Evolutionary conservation across 352 stramenopile species (phyloP), one percentile per base, ranked within the genome.

Genomic region (Globisporangium parvum): DNA sequence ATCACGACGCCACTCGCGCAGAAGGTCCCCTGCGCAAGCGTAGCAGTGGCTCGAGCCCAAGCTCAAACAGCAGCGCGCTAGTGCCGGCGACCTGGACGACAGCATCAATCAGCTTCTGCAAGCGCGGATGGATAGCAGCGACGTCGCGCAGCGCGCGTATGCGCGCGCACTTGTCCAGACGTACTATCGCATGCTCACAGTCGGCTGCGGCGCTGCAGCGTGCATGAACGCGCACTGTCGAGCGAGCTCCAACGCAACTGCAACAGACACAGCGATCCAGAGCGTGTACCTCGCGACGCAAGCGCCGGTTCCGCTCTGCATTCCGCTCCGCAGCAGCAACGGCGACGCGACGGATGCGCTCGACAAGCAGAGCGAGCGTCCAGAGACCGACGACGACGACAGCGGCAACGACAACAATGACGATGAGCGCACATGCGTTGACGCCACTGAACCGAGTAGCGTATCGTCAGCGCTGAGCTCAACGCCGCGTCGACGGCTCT

Each of bases 141-240:
- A 21, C 39, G 39, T 9, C 14, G 39, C 39, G 39, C 14, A 20
- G 6, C 46, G 65, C 21, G 60, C 42, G 20, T 90, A 90, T 52
- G 80, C 80, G 52, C 60, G 59, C n/a, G 57, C 67, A n/a, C 71
- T 90, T 14, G 75, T 90, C 48, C 55, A 62, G 18, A 53, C 65
- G 44, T 90, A 90, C 55, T 90, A 87, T 39, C 35, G 24, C 24
- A 87, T 90, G 71, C 49, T 90, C 33, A 90, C 70, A 0, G 55
- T 69, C 44, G 77, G 80, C 1, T 90, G 80, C 47, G 58, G 18
- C 6, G n/a, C 23, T 6, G 26, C 37, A 5, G 8, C n/a, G 9
- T 90, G 80, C 37, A 45, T 10, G 2, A 90, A 80, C 49, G 26
- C 11, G 9, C 45, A 65, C 23, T 90, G 77, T 53, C 56, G 51